Percentiles rank a stretch among this genome's conserved stretches.
These are phyloP conservation scores for Monosporascus sp. DNA, from an alignment of 2,329 filamentous ascomycete species.

Conservation along the genomic window DNA sequence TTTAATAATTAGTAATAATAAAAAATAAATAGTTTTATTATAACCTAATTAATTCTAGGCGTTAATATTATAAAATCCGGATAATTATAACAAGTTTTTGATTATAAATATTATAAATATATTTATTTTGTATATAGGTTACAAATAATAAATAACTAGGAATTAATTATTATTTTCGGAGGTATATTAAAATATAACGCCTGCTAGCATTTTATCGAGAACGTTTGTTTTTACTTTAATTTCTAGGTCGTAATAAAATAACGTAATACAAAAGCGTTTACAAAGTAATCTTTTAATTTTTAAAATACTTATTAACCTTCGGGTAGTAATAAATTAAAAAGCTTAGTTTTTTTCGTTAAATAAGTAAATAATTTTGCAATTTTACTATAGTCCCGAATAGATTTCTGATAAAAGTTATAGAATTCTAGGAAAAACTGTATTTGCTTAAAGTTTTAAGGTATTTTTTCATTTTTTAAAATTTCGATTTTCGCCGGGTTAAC, in stretches of 20 bases:
- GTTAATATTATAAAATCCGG: background rate
- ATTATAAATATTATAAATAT: conserved; percentile 1
- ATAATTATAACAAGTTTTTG: conserved; percentile 1
- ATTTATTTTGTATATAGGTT: background rate
- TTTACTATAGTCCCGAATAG: conserved; percentile 1
- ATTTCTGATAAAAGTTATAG: conserved; percentile 2
- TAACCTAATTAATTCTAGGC: background rate
- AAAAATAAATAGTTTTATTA: background rate
- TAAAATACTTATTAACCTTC: background rate
- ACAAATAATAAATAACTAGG: background rate
- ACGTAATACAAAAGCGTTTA: background rate
- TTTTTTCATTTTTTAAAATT: background rate
- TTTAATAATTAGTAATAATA: background rate
- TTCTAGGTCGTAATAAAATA: background rate
- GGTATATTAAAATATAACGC: background rate
- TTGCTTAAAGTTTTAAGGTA: background rate
- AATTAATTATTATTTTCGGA: background rate
- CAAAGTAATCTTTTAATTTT: background rate
- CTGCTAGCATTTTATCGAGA: background rate
- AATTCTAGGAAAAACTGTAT: conserved; percentile 1
- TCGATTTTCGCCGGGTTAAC: background rate
- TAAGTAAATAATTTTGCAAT: background rate
- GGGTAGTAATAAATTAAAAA: background rate
- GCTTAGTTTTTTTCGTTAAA: background rate
- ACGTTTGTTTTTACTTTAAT: background rate